Evolutionary conservation across 441 rosid genomes (phyloP).

Genomic region (Pelargonium australe): DNA sequence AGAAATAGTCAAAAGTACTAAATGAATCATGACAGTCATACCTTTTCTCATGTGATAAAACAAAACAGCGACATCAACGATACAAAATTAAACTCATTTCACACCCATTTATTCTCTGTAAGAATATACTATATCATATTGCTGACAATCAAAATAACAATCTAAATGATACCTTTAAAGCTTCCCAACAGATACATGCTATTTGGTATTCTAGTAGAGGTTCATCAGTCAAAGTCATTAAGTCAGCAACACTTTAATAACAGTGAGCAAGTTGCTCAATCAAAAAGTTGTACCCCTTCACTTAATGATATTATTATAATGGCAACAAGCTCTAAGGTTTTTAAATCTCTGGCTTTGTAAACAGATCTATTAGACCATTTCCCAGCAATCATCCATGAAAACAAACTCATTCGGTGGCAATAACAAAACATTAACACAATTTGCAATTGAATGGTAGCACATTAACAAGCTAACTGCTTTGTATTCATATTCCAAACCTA

Average conservation of each 20-base stretch:
- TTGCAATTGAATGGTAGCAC: too few species aligned
- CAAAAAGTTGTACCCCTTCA: conserved; percentile 48
- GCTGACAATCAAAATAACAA: conserved; percentile 12
- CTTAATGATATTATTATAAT: conserved; percentile 82
- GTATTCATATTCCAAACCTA: conserved; percentile 56
- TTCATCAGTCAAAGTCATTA: conserved; percentile 84
- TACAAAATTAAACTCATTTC: neutral
- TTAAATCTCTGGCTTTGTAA: conserved; percentile 89
- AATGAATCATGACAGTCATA: too few species aligned
- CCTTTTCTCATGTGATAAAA: too few species aligned
- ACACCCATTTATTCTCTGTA: conserved; percentile 1
- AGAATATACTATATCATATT: conserved; percentile 2
- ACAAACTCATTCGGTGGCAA: conserved; percentile 10
- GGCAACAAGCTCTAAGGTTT: conserved; percentile 96
- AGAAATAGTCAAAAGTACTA: too few species aligned
- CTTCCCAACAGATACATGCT: conserved; percentile 91
- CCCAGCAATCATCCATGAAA: conserved; percentile 44
- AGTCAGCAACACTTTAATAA: conserved; percentile 67
- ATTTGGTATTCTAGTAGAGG: conserved; percentile 92
- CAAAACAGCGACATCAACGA: neutral
- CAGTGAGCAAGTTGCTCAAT: neutral
- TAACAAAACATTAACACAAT: neutral
- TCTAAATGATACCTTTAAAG: conserved; percentile 59
- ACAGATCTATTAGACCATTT: conserved; percentile 97
- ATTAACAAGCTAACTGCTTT: conserved; percentile 47